A percentile compares a stretch with the other conserved stretches of the same genome.
phyloP scores from a whole-genome alignment of 495 filamentous ascomycete genomes.

The Cenococcum geophilum region DNA sequence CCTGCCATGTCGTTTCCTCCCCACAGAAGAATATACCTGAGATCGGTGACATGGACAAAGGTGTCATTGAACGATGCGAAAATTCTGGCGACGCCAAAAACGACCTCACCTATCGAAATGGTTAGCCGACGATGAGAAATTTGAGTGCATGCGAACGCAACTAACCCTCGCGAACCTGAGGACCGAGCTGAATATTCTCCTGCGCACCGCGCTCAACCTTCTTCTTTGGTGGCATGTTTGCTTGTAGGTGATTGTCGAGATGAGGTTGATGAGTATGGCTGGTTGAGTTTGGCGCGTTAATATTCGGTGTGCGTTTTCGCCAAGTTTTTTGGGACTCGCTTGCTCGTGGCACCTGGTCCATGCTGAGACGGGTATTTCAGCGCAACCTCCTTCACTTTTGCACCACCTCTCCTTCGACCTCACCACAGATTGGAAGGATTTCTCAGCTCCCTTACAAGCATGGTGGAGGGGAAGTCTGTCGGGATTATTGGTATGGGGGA shows the following conservation, averaged over 20 bases:
- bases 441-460: slow-evolving; percentile 4
- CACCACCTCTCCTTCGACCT: not conserved
- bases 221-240: not conserved
- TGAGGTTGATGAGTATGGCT: not conserved
- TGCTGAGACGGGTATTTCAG: not conserved
- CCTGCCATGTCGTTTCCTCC: not conserved
- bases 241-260: not conserved
- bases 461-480: slow-evolving; percentile 39
- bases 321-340: not conserved
- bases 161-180: slow-evolving; percentile 81
- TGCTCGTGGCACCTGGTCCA: not conserved
- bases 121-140: too few relatives aligned
- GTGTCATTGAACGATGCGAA: slow-evolving; percentile 99
- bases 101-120: slow-evolving; percentile 67
- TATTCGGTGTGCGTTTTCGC: not conserved
- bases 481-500: slow-evolving; percentile 99
- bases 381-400: not conserved
- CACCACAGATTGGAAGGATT: not conserved
- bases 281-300: not conserved
- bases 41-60: slow-evolving; percentile 99
- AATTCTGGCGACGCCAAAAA: slow-evolving; percentile 98
- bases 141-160: slow-evolving; percentile 3
- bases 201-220: slow-evolving; percentile 36
- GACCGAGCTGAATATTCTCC: slow-evolving; percentile 98
- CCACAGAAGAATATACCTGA: slow-evolving; percentile 34